A percentile compares a stretch with the other conserved stretches of the same genome.
Evolutionary conservation across 805 yeast genomes (phyloP).

Genomic region (Hanseniaspora nectarophila): DNA sequence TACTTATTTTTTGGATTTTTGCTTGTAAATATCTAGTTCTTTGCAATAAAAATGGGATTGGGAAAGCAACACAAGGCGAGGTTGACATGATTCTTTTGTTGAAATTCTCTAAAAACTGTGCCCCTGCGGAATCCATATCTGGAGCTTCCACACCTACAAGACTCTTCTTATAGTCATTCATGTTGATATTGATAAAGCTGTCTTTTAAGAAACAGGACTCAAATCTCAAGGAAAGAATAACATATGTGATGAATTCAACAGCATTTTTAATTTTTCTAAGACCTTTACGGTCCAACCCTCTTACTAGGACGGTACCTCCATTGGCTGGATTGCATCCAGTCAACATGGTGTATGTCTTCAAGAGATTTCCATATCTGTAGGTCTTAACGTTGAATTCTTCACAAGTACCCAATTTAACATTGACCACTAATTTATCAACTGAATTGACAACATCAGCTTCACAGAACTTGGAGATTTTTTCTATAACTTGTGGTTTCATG

Average conservation of each 20-base stretch:
- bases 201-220: conserved; percentile 68
- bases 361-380: conserved; percentile 41
- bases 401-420: conserved; percentile 66
- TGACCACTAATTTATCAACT: conserved; percentile 67
- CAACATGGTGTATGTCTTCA: conserved; percentile 66
- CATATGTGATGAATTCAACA: conserved; percentile 67
- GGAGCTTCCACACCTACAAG: conserved; percentile 16
- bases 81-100: conserved; percentile 53
- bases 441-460: conserved; percentile 77
- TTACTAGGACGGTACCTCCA: conserved; percentile 76
- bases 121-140: conserved; percentile 26
- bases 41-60: conserved; percentile 51
- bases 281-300: conserved; percentile 60
- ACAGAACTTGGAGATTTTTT: conserved; percentile 64
- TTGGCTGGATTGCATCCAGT: conserved; percentile 60
- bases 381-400: conserved; percentile 57
- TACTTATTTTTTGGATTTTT: conserved; percentile 24
- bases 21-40: conserved; percentile 45
- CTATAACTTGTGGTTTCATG: conserved; percentile 70
- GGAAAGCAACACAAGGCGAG: conserved; percentile 73
- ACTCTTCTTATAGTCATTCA: conserved; percentile 27
- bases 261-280: conserved; percentile 63
- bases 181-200: conserved; percentile 45
- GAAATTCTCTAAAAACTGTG: conserved; percentile 32
- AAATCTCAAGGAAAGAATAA: conserved; percentile 62